These are phyloP conservation scores for Dunaliella sp. DNA, from an alignment of 139 green algal genomes.

Conservation along the genomic window DNA sequence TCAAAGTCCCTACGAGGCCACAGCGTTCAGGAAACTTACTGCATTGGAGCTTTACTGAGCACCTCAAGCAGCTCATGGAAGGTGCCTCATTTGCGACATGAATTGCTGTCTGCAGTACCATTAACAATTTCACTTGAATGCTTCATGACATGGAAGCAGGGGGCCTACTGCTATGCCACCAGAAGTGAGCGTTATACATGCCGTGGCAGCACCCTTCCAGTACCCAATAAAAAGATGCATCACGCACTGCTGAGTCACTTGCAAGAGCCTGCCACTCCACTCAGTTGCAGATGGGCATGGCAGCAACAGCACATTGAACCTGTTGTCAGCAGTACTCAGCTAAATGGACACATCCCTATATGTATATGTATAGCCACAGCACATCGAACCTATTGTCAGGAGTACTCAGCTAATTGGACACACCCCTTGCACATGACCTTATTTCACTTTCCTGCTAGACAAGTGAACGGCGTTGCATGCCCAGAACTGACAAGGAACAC, in stretches of 20 bases:
- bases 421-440: neutral
- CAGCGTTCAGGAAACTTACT: neutral
- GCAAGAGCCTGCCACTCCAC: too few species aligned
- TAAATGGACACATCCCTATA: too few species aligned
- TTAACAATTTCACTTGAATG: neutral
- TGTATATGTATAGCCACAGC: too few species aligned
- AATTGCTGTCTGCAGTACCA: neutral
- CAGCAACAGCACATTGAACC: neutral
- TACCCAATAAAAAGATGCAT: neutral
- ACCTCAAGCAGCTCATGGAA: too few species aligned
- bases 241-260: neutral
- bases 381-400: too few species aligned
- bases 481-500: conserved; percentile 1
- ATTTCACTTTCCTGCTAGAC: neutral
- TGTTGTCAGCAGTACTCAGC: neutral
- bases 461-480: neutral
- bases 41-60: too few species aligned
- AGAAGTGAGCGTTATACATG: neutral
- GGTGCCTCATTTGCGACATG: too few species aligned
- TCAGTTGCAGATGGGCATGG: neutral
- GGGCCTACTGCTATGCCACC: too few species aligned
- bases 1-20: conserved; percentile 9
- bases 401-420: too few species aligned
- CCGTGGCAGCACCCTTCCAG: neutral
- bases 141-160: neutral